Conservation (phyloP, 2,329 filamentous ascomycete genomes). For the Beauveria scarabaeidicola region DNA sequence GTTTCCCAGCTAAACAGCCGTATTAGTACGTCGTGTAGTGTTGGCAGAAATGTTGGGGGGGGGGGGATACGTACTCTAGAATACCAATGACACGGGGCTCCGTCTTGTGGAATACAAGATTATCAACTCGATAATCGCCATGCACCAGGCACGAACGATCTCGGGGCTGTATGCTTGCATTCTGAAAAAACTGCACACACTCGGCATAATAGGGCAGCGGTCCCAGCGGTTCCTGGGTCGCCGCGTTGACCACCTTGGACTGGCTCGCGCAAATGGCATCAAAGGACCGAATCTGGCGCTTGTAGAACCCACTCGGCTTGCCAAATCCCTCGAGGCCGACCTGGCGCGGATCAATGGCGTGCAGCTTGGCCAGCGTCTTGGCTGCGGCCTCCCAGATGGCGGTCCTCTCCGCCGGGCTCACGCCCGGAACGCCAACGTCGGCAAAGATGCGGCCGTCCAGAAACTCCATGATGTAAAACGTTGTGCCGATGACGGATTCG, state of each 20-base stretch:
- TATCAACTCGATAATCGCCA: slow-evolving; percentile 83
- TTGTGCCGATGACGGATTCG: slow-evolving; percentile 64
- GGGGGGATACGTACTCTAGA: slow-evolving; percentile 51
- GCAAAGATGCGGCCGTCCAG: slow-evolving; percentile 81
- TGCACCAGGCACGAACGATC: slow-evolving; percentile 70
- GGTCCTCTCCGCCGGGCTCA: slow-evolving; percentile 56
- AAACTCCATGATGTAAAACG: slow-evolving; percentile 91
- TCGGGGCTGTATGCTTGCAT: slow-evolving; percentile 54
- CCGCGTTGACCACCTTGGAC: slow-evolving; percentile 59
- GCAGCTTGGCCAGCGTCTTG: slow-evolving; percentile 71
- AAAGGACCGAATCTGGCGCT: slow-evolving; percentile 75
- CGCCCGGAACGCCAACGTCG: slow-evolving; percentile 64
- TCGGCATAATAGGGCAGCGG: slow-evolving; percentile 69
- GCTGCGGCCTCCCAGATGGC: slow-evolving; percentile 76
- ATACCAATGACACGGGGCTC: slow-evolving; percentile 77
- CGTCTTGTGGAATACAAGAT: slow-evolving; percentile 71
- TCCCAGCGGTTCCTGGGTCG: slow-evolving; percentile 63
- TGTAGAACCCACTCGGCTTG: slow-evolving; percentile 63
- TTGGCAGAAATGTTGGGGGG: background rate
- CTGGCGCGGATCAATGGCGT: slow-evolving; percentile 54
- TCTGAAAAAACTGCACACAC: slow-evolving; percentile 65
- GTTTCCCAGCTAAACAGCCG: slow-evolving; percentile 63
- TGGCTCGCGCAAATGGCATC: slow-evolving; percentile 65
- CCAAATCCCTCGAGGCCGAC: slow-evolving; percentile 63
- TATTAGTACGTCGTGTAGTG: slow-evolving; percentile 12